Percentiles rank a stretch among this genome's conserved stretches.
phyloP scores from a whole-genome alignment of 225 moss, liverwort and hornwort genomes.

The Climacium dendroides region DNA sequence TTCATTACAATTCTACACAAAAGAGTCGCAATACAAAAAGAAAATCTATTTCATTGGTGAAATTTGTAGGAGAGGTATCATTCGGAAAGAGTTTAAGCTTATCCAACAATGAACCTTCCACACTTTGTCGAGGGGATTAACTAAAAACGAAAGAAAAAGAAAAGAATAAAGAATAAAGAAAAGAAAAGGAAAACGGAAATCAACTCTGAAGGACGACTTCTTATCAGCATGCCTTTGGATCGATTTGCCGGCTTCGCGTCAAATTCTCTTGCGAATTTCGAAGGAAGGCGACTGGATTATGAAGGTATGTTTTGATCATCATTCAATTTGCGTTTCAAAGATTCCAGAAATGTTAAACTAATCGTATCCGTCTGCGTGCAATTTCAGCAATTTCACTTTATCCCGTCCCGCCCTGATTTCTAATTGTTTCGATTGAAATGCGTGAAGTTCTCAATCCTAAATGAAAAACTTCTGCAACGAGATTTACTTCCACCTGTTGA shows the following conservation, averaged over 20 bases:
- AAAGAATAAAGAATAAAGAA: neutral
- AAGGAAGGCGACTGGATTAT: neutral
- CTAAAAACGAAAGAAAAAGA: neutral
- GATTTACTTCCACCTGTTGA: neutral
- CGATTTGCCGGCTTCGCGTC: neutral
- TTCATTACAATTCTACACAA: too few species aligned
- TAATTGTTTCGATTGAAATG: neutral
- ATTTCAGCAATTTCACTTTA: neutral
- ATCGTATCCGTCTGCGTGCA: neutral
- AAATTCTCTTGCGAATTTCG: neutral
- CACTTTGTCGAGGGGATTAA: neutral
- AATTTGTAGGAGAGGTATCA: neutral
- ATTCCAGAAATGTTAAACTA: neutral
- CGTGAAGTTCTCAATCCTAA: neutral
- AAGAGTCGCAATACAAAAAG: neutral
- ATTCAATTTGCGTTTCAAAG: neutral
- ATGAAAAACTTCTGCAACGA: neutral
- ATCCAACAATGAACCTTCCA: neutral
- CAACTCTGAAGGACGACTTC: neutral
- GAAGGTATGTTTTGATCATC: neutral
- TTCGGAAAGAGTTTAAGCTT: neutral
- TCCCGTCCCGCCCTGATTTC: neutral
- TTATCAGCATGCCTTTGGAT: neutral
- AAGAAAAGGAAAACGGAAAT: neutral
- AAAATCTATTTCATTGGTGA: neutral